Percentiles rank a stretch among this genome's conserved stretches.
These are phyloP conservation scores for Trypanosoma mega DNA, from an alignment of 208 protist species.

Conservation along the genomic window DNA sequence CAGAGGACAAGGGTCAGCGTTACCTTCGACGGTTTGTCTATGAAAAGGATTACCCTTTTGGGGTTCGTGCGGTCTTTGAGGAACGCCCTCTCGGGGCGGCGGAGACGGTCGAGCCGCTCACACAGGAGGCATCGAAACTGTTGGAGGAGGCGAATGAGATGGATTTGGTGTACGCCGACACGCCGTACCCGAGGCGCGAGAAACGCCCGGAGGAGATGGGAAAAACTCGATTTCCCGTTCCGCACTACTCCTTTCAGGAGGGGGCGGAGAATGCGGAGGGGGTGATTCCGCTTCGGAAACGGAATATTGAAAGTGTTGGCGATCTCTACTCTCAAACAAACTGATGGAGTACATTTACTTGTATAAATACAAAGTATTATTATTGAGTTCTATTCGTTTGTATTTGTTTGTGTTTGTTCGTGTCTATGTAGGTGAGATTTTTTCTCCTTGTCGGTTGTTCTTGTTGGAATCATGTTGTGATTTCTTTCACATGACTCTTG, in stretches of 20 bases:
- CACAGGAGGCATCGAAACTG: constrained; percentile 53
- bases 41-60: constrained; percentile 84
- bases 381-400: too few species aligned
- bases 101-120: constrained; percentile 40
- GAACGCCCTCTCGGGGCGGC: constrained; percentile 59
- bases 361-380: background rate
- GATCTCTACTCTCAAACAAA: constrained; percentile 33
- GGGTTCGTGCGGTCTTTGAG: constrained; percentile 83
- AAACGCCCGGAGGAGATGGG: constrained; percentile 31
- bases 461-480: too few species aligned
- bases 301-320: constrained; percentile 38
- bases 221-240: constrained; percentile 56
- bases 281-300: constrained; percentile 51
- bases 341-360: background rate
- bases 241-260: constrained; percentile 69
- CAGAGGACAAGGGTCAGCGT: constrained; percentile 56
- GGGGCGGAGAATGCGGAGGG: constrained; percentile 66
- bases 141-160: constrained; percentile 83
- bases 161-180: constrained; percentile 74
- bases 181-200: constrained; percentile 60
- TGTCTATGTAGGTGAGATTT: constrained; percentile 11
- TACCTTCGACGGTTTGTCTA: constrained; percentile 82
- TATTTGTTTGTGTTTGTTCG: constrained; percentile 4
- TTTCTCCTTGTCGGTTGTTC: too few species aligned
- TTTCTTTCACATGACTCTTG: too few species aligned